These are phyloP conservation scores for Coprinopsis marcescibilis DNA, from an alignment of 768 basidiomycete genomes.

Conservation along the genomic window DNA sequence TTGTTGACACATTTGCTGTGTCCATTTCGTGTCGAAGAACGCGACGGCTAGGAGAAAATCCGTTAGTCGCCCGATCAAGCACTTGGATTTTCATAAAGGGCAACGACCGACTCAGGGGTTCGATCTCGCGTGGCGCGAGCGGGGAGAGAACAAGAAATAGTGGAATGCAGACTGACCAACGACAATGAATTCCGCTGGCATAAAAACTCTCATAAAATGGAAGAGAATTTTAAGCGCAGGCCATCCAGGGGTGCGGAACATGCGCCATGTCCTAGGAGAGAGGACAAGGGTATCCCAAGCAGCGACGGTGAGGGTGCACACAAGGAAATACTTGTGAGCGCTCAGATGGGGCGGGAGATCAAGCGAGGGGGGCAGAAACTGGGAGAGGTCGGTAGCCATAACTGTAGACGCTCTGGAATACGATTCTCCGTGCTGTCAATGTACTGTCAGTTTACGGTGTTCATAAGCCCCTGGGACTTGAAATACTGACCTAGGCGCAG, in stretches of 20 bases:
- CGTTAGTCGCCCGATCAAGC: no score
- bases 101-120: no score
- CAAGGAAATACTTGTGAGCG: constrained; percentile 86
- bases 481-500: no score
- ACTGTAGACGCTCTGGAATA: constrained; percentile 14
- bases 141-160: no score
- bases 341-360: constrained; percentile 71
- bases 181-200: constrained; percentile 73
- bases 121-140: no score
- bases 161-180: constrained; percentile 51
- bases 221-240: constrained; percentile 73
- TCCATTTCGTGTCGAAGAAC: constrained; percentile 76
- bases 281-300: constrained; percentile 89
- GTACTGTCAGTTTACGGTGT: no score
- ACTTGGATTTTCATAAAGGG: no score
- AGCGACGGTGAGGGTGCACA: constrained; percentile 84
- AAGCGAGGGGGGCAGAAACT: constrained; percentile 59
- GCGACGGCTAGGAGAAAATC: constrained; percentile 54
- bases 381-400: constrained; percentile 44
- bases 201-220: constrained; percentile 68
- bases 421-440: not conserved
- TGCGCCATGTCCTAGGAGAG: constrained; percentile 70
- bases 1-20: constrained; percentile 52
- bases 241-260: constrained; percentile 62
- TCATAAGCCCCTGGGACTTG: no score